These are phyloP conservation scores for Podospora conica DNA, from an alignment of 495 filamentous ascomycete species.

Conservation along the genomic window DNA sequence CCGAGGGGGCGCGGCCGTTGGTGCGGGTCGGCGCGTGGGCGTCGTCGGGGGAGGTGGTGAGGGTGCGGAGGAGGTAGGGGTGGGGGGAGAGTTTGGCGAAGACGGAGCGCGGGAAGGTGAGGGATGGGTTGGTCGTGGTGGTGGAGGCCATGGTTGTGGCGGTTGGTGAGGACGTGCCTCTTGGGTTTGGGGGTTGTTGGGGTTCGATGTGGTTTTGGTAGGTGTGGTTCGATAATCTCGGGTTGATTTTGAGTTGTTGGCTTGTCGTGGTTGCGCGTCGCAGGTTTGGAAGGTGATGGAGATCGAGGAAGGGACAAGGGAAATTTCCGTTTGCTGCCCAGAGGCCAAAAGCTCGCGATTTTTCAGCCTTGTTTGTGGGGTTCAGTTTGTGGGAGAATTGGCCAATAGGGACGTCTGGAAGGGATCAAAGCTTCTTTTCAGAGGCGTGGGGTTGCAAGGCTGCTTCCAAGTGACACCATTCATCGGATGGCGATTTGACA, in stretches of 20 bases:
- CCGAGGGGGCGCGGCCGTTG: slow-evolving; percentile 65
- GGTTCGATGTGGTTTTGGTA: background rate
- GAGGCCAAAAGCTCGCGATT: background rate
- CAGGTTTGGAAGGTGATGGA: background rate
- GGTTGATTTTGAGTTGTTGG: background rate
- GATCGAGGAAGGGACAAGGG: background rate
- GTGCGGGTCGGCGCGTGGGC: slow-evolving; percentile 58
- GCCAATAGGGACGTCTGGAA: background rate
- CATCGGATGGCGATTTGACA: background rate
- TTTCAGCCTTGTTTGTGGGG: background rate
- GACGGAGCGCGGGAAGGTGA: slow-evolving; percentile 70
- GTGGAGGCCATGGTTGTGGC: background rate
- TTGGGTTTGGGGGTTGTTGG: background rate
- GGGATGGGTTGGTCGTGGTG: slow-evolving; percentile 29
- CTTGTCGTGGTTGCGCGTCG: background rate
- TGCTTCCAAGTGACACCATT: background rate
- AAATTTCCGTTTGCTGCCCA: background rate
- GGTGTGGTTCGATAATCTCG: background rate
- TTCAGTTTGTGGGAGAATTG: background rate
- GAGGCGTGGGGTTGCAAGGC: background rate
- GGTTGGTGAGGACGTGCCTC: background rate
- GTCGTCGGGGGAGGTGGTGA: slow-evolving; percentile 50
- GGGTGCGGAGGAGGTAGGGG: slow-evolving; percentile 82
- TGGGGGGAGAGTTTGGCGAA: slow-evolving; percentile 87
- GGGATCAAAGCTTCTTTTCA: background rate